phyloP scores from a whole-genome alignment of 148 eudicot genomes.

The Oxyria digyna region DNA sequence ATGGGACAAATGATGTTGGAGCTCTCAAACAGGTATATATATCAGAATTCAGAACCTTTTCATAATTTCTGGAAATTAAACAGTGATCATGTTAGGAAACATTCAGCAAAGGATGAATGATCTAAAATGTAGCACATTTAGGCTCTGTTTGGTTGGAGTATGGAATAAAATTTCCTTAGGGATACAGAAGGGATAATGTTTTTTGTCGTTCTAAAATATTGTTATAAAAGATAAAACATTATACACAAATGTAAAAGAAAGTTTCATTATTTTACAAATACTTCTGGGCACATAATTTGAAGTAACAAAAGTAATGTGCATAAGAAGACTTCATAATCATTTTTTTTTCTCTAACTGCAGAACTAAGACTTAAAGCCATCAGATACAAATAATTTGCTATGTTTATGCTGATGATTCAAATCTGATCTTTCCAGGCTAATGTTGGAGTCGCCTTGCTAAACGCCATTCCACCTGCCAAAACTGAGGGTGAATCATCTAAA shows the following conservation, averaged over 20 bases:
- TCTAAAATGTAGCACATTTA: background rate
- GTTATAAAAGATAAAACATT: no score
- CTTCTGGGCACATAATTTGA: no score
- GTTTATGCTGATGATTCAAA: background rate
- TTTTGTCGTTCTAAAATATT: no score
- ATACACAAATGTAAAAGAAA: no score
- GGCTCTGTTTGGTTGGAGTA: no score
- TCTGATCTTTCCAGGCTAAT: slow-evolving; percentile 47
- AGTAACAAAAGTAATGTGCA: no score
- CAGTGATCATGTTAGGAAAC: background rate
- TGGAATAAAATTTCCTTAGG: no score
- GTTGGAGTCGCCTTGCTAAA: slow-evolving; percentile 86
- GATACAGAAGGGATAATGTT: no score
- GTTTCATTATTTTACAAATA: no score
- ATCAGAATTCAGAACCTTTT: background rate
- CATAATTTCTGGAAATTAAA: background rate
- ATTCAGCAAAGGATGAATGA: background rate
- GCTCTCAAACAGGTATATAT: slow-evolving; percentile 82
- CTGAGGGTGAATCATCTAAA: slow-evolving; percentile 31
- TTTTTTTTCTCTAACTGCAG: no score
- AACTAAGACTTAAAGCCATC: background rate
- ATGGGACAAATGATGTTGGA: slow-evolving; percentile 96
- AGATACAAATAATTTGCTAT: background rate
- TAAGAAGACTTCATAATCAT: no score
- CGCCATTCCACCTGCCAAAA: slow-evolving; percentile 51